Conservation (phyloP, 2,329 filamentous ascomycete species). For the Teratosphaeria viscida region DNA sequence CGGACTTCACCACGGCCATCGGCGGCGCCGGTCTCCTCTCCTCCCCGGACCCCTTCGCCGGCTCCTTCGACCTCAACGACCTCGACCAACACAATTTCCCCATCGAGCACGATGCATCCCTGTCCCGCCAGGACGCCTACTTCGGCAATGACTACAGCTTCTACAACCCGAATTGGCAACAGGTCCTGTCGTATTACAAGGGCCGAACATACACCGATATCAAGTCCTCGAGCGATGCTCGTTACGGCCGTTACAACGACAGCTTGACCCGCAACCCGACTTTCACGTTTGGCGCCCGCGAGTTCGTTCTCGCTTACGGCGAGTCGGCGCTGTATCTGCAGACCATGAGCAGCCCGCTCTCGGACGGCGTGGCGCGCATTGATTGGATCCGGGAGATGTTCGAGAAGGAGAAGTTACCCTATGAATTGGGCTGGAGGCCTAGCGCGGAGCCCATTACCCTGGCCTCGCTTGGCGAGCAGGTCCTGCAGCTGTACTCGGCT, state of each 20-base stretch:
- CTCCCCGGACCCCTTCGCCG: conserved; percentile 8
- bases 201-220: conserved; percentile 19
- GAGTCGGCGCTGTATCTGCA: conserved; percentile 30
- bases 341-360: conserved; percentile 24
- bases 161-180: conserved; percentile 24
- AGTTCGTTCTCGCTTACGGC: conserved; percentile 27
- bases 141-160: conserved; percentile 28
- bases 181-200: conserved; percentile 18
- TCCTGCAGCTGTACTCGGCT: conserved; percentile 13
- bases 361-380: conserved; percentile 22
- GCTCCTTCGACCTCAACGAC: conserved; percentile 17
- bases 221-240: conserved; percentile 19
- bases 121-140: conserved; percentile 25
- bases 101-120: conserved; percentile 29
- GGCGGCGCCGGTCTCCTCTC: conserved; percentile 19
- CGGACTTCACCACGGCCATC: conserved; percentile 19
- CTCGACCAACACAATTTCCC: conserved; percentile 24
- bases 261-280: conserved; percentile 20
- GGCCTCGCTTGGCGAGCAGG: conserved; percentile 15
- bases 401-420: conserved; percentile 28
- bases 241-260: conserved; percentile 21
- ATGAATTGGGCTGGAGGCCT: conserved; percentile 26
- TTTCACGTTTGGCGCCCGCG: conserved; percentile 24
- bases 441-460: conserved; percentile 17
- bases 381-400: conserved; percentile 28